Evolutionary conservation across 139 green algal species (phyloP).

Genomic region (Closterium sp.): DNA sequence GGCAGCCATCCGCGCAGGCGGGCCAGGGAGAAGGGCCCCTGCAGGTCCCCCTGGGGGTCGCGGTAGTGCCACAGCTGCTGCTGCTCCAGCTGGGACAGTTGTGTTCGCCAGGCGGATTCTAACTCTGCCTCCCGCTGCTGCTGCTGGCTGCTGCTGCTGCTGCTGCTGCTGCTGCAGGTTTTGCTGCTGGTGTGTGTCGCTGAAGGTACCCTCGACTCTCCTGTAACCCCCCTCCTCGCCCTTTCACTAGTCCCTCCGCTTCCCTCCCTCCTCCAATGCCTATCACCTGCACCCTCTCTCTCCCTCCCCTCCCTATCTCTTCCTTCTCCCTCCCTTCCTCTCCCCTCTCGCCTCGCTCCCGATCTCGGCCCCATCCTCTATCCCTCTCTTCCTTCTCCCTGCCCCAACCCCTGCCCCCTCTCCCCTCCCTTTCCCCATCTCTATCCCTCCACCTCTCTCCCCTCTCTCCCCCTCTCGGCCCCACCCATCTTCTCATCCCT

Average conservation of each 20-base stretch:
- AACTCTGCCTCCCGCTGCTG: background rate
- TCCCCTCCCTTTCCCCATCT: background rate
- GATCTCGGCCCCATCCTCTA: background rate
- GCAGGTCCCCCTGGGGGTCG: conserved; percentile 61
- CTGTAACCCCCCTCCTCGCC: too few relatives aligned
- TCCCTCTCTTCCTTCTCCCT: background rate
- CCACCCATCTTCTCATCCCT: background rate
- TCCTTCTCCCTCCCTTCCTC: background rate
- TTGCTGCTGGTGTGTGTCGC: background rate
- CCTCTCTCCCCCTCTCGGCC: background rate
- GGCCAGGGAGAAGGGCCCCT: conserved; percentile 71
- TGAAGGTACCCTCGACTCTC: background rate
- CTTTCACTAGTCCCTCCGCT: too few relatives aligned
- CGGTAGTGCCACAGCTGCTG: conserved; percentile 66
- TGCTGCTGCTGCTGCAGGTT: background rate
- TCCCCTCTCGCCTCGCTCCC: background rate
- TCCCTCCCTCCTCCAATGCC: too few relatives aligned
- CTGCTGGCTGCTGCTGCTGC: background rate
- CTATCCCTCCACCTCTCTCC: background rate
- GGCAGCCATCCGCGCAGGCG: conserved; percentile 81
- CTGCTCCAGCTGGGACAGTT: background rate
- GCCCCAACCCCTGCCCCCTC: background rate
- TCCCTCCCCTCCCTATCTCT: background rate
- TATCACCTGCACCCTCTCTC: too few relatives aligned
- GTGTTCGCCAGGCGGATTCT: background rate